Evolutionary conservation across 2,329 filamentous ascomycete species (phyloP), one percentile per base, ranked within the genome.

Genomic region (Zymoseptoria brevis): DNA sequence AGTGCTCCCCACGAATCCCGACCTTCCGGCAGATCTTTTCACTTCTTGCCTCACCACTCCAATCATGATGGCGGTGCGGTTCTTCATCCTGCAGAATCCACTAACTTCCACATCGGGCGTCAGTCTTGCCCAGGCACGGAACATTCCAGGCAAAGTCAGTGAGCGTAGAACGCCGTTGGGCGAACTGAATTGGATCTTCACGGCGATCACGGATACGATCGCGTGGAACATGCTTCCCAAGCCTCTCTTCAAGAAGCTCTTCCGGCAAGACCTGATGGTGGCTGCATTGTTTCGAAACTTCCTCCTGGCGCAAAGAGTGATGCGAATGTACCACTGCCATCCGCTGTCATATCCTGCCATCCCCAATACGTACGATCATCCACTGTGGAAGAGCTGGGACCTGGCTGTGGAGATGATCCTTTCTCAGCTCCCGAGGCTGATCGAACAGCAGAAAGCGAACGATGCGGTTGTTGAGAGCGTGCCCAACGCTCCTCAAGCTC

Each of bases 171-270:
- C 94, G 54, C 94, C 94, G 8, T 81, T 99, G 35, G 94, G 94
- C 62, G 94, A 99, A 76, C 80, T 99, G 13, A 99, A 99, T 71
- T 99, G 94, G 94, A 99, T 99, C 41, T 97, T 99, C 71, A 99
- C 94, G 0, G 94, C 94, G 57, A 97, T 99, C 65, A 99, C 94
- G 0, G 94, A 99, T 72, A 97, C 93, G 1, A 99, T 99, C 68
- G 94, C 94, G 0, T 99, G 94, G 94, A 97, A 96, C 30, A 95
- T 90, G 4, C 78, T 99, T 3, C 90, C 92, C 2, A 87, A 93
- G 52, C 85, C 91, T 19, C 78, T 96, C 9, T 99, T 99, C 76
- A 92, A 96, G 75, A 96, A 96, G 74, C 89, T 97, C 61, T 99
- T 99, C 75, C 81, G 94, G 50, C 94, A 99, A 73, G 94, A 99